phyloP scores from a whole-genome alignment of 306 rosid genomes.

The Pterocarpus macrocarpus region DNA sequence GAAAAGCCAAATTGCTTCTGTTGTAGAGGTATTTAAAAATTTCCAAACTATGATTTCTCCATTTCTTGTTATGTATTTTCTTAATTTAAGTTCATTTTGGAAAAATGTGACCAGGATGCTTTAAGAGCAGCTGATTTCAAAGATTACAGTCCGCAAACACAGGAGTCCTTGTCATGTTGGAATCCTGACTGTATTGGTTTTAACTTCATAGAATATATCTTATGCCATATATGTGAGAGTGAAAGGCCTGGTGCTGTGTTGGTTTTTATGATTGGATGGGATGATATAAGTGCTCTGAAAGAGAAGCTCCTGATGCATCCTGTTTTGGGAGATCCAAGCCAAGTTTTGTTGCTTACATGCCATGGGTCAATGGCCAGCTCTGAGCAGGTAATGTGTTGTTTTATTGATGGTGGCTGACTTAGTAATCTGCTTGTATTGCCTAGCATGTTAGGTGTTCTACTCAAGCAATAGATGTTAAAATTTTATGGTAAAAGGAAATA shows the following conservation, averaged over 20 bases:
- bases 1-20: constrained; percentile 93
- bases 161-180: constrained; percentile 89
- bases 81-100: constrained; percentile 29
- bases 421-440: neutral
- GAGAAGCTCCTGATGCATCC: constrained; percentile 81
- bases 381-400: constrained; percentile 76
- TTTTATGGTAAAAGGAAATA: neutral
- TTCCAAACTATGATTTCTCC: constrained; percentile 32
- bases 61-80: constrained; percentile 20
- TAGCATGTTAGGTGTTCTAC: neutral
- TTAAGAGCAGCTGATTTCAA: constrained; percentile 77
- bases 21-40: constrained; percentile 74
- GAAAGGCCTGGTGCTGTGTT: constrained; percentile 89
- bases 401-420: constrained; percentile 25
- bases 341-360: constrained; percentile 81
- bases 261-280: constrained; percentile 99
- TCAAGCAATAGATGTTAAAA: neutral
- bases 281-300: constrained; percentile 86
- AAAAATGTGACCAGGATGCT: constrained; percentile 75
- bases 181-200: constrained; percentile 93
- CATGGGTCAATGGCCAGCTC: constrained; percentile 98
- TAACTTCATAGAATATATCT: constrained; percentile 78
- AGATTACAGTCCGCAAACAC: constrained; percentile 73
- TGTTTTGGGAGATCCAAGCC: constrained; percentile 76
- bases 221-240: constrained; percentile 80